A percentile compares a stretch with the other conserved stretches of the same genome.
These are phyloP conservation scores for Eimeria necatrix DNA, from an alignment of 169 alveolate genomes.

Conservation along the genomic window DNA sequence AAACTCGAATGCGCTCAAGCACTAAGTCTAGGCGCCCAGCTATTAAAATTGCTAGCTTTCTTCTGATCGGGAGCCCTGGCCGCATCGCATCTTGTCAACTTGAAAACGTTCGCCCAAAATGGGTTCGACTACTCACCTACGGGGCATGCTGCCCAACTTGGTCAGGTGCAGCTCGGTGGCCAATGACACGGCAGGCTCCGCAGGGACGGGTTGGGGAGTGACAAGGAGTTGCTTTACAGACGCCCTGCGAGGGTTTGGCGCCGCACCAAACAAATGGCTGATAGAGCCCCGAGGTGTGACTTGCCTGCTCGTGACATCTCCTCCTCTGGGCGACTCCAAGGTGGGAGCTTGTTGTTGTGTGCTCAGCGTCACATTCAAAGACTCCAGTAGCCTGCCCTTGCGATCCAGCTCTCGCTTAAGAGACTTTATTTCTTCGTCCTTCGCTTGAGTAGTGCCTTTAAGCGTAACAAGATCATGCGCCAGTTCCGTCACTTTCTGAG, in stretches of 20 bases:
- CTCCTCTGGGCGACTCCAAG: conserved; percentile 34
- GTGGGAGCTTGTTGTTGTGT: not conserved
- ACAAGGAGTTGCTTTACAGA: conserved; percentile 37
- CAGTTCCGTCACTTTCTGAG: conserved; percentile 51
- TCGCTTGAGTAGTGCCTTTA: conserved; percentile 22
- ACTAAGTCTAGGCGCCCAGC: no score
- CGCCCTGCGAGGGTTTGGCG: conserved; percentile 44
- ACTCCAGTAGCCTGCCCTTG: conserved; percentile 12
- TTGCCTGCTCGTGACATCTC: conserved; percentile 42
- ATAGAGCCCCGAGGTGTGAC: conserved; percentile 47
- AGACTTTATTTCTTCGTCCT: conserved; percentile 47
- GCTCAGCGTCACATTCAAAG: not conserved
- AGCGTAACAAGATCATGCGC: conserved; percentile 47
- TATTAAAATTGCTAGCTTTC: no score
- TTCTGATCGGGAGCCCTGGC: no score
- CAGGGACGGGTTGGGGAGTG: not conserved
- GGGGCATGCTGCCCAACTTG: not conserved
- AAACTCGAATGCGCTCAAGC: no score
- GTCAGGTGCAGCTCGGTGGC: conserved; percentile 45
- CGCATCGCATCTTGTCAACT: no score
- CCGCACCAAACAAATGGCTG: not conserved
- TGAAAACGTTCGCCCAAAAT: no score
- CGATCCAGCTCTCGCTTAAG: conserved; percentile 25
- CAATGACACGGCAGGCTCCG: conserved; percentile 30
- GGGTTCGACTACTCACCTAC: not conserved